These are phyloP conservation scores for Hirsutella thompsonii DNA, from an alignment of 2,329 filamentous ascomycete genomes.

Conservation along the genomic window DNA sequence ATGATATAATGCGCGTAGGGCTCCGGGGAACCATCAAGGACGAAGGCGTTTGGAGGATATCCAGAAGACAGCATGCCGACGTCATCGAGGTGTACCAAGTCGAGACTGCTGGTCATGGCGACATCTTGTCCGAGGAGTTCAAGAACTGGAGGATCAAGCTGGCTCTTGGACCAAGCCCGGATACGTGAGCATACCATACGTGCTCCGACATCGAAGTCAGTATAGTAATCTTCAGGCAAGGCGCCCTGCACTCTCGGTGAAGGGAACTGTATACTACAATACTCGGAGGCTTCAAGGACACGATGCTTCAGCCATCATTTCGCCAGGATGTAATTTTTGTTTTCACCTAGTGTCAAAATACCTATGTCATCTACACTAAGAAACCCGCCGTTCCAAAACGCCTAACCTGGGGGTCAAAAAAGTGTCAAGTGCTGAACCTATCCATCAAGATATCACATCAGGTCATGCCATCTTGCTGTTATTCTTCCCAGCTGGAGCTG, in stretches of 20 bases:
- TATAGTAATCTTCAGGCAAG: not conserved
- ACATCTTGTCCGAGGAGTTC: constrained; percentile 67
- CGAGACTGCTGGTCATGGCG: constrained; percentile 61
- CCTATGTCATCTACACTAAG: constrained; percentile 8
- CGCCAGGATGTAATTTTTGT: constrained; percentile 1
- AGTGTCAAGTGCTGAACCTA: not conserved
- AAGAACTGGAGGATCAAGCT: constrained; percentile 58
- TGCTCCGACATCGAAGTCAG: not conserved
- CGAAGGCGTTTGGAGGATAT: constrained; percentile 71
- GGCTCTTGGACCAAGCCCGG: constrained; percentile 18
- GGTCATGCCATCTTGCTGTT: constrained; percentile 2
- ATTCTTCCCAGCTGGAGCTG: not conserved
- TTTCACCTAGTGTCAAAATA: constrained; percentile 7
- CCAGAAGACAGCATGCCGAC: constrained; percentile 46
- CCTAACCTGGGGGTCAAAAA: constrained; percentile 1
- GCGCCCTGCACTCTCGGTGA: not conserved
- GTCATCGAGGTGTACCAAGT: constrained; percentile 63
- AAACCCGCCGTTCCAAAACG: constrained; percentile 4
- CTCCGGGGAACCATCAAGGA: constrained; percentile 50
- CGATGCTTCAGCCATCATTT: not conserved
- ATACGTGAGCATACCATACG: constrained; percentile 1
- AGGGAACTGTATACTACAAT: not conserved
- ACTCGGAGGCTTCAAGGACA: not conserved
- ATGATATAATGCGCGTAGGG: constrained; percentile 30
- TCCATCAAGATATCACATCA: constrained; percentile 1